These are phyloP conservation scores for Silene conica DNA, from an alignment of 148 eudicot species.

Conservation along the genomic window DNA sequence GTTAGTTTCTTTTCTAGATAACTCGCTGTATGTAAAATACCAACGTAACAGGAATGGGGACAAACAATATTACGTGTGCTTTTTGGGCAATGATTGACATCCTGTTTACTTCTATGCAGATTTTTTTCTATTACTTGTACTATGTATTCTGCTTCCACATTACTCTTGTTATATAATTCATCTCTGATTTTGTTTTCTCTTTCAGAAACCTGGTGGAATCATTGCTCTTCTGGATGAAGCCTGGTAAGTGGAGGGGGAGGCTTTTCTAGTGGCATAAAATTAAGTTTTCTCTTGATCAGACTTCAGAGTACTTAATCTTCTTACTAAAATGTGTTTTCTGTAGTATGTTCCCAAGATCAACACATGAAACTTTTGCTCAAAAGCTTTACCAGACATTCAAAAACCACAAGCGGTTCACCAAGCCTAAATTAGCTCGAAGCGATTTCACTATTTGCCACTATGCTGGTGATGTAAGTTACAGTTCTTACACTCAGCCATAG, in stretches of 20 bases:
- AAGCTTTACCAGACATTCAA: constrained; percentile 92
- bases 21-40: no score
- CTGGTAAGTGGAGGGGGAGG: constrained; percentile 66
- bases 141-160: neutral
- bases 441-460: constrained; percentile 93
- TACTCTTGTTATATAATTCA: neutral
- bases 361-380: constrained; percentile 92
- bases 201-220: constrained; percentile 99
- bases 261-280: constrained; percentile 2
- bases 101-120: neutral
- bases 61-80: no score
- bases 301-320: constrained; percentile 14
- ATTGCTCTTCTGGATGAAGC: constrained; percentile 98
- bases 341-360: constrained; percentile 99
- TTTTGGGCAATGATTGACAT: neutral
- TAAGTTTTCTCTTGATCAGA: constrained; percentile 12
- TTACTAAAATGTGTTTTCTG: constrained; percentile 19
- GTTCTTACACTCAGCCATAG: constrained; percentile 1
- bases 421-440: constrained; percentile 92
- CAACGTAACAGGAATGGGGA: no score
- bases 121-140: constrained; percentile 4
- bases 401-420: constrained; percentile 76
- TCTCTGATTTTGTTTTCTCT: constrained; percentile 7
- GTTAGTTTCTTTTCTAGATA: no score
- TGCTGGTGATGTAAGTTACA: constrained; percentile 93